phyloP scores from a whole-genome alignment of 1,284 basidiomycete species.

The Sporisorium scitamineum region DNA sequence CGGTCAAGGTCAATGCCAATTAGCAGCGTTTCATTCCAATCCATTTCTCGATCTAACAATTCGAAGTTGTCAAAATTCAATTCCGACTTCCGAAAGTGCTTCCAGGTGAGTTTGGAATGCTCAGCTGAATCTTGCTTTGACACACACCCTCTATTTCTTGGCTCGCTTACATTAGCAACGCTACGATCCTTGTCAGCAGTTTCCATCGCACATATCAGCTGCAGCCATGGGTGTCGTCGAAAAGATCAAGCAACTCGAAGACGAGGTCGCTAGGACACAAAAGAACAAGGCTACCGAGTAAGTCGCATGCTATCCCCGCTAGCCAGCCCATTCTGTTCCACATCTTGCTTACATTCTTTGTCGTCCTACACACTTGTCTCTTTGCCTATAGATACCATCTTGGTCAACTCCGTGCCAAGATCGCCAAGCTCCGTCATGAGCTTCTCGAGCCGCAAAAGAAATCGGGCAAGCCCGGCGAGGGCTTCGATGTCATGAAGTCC shows the following conservation, averaged over 20 bases:
- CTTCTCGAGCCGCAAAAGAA: slow-evolving; percentile 65
- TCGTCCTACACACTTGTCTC: background rate
- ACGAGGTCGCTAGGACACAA: slow-evolving; percentile 83
- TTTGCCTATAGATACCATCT: slow-evolving; percentile 53
- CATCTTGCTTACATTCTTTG: background rate
- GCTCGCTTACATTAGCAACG: background rate
- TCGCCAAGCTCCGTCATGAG: slow-evolving; percentile 65
- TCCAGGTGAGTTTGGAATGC: background rate
- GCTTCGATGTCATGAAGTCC: slow-evolving; percentile 67
- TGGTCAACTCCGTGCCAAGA: slow-evolving; percentile 64
- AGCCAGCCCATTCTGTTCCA: background rate
- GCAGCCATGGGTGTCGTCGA: slow-evolving; percentile 63
- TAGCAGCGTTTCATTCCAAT: too few species aligned
- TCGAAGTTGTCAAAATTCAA: too few species aligned
- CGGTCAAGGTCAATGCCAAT: too few species aligned
- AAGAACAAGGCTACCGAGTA: slow-evolving; percentile 71
- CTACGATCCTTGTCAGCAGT: background rate
- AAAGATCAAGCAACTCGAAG: slow-evolving; percentile 93
- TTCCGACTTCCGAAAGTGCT: background rate
- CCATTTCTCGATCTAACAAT: too few species aligned
- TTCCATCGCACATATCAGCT: background rate
- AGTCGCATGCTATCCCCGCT: slow-evolving; percentile 7
- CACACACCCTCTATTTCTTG: background rate
- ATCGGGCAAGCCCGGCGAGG: slow-evolving; percentile 59
- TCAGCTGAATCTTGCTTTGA: background rate